phyloP scores from a whole-genome alignment of 2,329 filamentous ascomycete species.

The Phaeosphaeriaceae sp. region DNA sequence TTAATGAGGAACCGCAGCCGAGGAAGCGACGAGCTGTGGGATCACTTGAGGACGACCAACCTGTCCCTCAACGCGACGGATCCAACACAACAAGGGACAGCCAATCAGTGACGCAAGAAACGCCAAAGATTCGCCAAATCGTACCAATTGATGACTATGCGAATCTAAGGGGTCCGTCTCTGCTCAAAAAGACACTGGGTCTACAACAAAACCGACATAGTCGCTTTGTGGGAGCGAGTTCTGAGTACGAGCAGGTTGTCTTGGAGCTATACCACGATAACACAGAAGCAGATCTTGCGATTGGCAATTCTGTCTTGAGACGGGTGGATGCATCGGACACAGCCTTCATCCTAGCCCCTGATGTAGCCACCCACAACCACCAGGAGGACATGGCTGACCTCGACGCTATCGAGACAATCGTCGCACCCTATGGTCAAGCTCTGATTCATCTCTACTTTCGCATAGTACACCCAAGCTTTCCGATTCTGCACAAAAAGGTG shows the following conservation, averaged over 20 bases:
- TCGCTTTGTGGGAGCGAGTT: constrained; percentile 36
- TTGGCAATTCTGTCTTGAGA: constrained; percentile 26
- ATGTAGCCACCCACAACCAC: constrained; percentile 35
- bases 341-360: constrained; percentile 35
- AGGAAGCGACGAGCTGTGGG: constrained; percentile 67
- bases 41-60: constrained; percentile 13
- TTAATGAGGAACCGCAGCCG: constrained; percentile 70
- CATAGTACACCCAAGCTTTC: constrained; percentile 65
- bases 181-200: constrained; percentile 45
- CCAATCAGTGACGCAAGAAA: constrained; percentile 15
- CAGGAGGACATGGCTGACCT: constrained; percentile 56
- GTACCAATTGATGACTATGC: constrained; percentile 41
- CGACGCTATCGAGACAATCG: constrained; percentile 73
- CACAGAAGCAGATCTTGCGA: constrained; percentile 9
- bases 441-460: constrained; percentile 78
- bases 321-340: constrained; percentile 32
- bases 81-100: background rate
- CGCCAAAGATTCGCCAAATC: constrained; percentile 29
- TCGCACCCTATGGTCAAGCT: constrained; percentile 72
- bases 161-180: constrained; percentile 41
- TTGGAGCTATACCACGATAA: constrained; percentile 26
- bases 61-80: background rate
- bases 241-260: constrained; percentile 37
- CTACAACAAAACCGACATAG: constrained; percentile 42
- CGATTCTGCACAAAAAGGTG: constrained; percentile 66